Conservation (phyloP, 305 asterid species). For the Rubia peregrina region DNA sequence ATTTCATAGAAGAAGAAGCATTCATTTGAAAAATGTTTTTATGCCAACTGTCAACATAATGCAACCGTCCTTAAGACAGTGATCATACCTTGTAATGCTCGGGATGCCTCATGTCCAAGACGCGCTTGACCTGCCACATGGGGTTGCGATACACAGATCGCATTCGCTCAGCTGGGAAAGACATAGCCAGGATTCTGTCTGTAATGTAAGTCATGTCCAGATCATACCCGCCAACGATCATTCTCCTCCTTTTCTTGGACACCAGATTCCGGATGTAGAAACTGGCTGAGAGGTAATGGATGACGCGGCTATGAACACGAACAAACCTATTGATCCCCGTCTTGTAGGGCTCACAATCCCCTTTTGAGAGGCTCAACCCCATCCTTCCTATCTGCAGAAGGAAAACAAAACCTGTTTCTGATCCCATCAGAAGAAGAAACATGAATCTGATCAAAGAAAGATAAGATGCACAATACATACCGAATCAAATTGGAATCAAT, state of each 20-base stretch:
- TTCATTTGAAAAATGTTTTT: no score
- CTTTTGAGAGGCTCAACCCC: slow-evolving; percentile 58
- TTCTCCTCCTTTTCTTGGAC: slow-evolving; percentile 60
- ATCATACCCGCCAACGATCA: slow-evolving; percentile 77
- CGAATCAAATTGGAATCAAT: slow-evolving; percentile 1
- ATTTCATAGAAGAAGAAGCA: not conserved
- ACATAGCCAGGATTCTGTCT: slow-evolving; percentile 62
- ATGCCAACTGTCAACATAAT: no score
- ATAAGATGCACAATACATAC: not conserved
- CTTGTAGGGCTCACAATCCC: slow-evolving; percentile 22
- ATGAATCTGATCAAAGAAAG: not conserved
- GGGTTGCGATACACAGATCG: slow-evolving; percentile 79
- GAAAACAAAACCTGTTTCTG: not conserved
- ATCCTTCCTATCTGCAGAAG: slow-evolving; percentile 29
- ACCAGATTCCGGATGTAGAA: slow-evolving; percentile 56
- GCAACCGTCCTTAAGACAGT: no score
- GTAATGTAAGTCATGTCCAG: slow-evolving; percentile 83
- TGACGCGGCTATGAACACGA: slow-evolving; percentile 25
- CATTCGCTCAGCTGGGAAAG: slow-evolving; percentile 74
- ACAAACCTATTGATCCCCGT: slow-evolving; percentile 15
- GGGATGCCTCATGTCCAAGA: slow-evolving; percentile 59
- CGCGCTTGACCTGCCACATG: slow-evolving; percentile 78
- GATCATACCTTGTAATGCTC: slow-evolving; percentile 62
- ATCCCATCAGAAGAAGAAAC: not conserved
- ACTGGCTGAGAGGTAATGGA: slow-evolving; percentile 40